Evolutionary conservation across 1,139 yeast genomes (phyloP).

Genomic region (Casaregolazyma lundiana): DNA sequence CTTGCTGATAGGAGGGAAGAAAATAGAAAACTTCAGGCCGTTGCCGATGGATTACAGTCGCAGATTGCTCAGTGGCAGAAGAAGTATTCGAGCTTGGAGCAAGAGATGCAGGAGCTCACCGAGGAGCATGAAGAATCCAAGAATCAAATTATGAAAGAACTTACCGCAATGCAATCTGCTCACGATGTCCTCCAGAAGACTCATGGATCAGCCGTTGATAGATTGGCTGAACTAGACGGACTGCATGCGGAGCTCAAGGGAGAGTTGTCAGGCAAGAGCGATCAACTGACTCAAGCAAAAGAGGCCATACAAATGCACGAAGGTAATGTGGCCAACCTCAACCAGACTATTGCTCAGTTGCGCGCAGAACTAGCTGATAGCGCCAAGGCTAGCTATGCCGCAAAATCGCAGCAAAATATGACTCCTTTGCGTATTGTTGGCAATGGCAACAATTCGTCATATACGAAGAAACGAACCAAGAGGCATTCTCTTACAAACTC

Average conservation of each 20-base stretch:
- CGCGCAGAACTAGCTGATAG: constrained; percentile 56
- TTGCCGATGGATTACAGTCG: constrained; percentile 48
- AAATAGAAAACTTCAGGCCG: constrained; percentile 63
- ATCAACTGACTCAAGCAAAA: constrained; percentile 39
- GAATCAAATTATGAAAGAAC: constrained; percentile 46
- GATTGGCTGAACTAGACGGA: constrained; percentile 54
- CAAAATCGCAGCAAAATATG: constrained; percentile 21
- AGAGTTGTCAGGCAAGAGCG: constrained; percentile 57
- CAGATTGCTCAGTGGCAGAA: constrained; percentile 34
- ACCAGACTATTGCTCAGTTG: constrained; percentile 63
- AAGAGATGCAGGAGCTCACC: constrained; percentile 29
- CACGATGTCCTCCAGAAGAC: constrained; percentile 49
- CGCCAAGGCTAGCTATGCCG: constrained; percentile 33
- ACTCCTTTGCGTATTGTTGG: constrained; percentile 23
- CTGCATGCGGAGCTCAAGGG: constrained; percentile 57
- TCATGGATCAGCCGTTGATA: constrained; percentile 56
- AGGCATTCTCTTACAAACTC: constrained; percentile 30
- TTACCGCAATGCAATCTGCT: constrained; percentile 47
- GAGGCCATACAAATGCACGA: constrained; percentile 29
- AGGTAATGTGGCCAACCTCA: constrained; percentile 38
- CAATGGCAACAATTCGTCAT: constrained; percentile 17
- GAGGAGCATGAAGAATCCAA: constrained; percentile 57
- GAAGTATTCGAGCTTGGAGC: constrained; percentile 29
- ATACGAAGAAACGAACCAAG: constrained; percentile 31
- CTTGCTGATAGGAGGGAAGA: constrained; percentile 74